A percentile compares a stretch with the other conserved stretches of the same genome.
phyloP scores from a whole-genome alignment of 2,329 filamentous ascomycete genomes.

The Diaporthe citri region DNA sequence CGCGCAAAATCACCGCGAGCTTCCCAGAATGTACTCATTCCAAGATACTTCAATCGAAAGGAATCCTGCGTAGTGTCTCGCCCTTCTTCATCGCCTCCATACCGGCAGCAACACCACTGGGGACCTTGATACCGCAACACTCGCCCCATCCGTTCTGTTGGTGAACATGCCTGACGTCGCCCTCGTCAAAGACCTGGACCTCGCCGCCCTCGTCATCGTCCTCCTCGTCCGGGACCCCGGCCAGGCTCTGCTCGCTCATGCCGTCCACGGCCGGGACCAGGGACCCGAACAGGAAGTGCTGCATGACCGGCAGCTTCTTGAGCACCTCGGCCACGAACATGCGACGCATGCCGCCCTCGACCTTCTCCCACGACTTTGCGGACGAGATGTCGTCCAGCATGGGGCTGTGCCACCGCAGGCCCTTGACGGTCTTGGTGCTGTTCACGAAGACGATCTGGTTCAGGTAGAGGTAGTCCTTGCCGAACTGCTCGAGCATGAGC shows the following conservation, averaged over 20 bases:
- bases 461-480: conserved; percentile 87
- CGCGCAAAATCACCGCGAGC: not conserved
- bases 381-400: conserved; percentile 98
- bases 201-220: conserved; percentile 65
- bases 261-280: conserved; percentile 83
- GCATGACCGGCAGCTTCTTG: conserved; percentile 96
- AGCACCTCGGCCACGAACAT: conserved; percentile 97
- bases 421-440: conserved; percentile 94
- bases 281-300: conserved; percentile 95
- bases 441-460: conserved; percentile 96
- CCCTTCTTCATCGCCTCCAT: conserved; percentile 86
- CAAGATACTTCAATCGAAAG: conserved; percentile 76
- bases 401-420: conserved; percentile 93
- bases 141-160: conserved; percentile 86
- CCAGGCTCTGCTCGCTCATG: conserved; percentile 78
- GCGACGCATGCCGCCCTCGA: conserved; percentile 93
- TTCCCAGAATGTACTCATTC: not conserved
- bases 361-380: conserved; percentile 90
- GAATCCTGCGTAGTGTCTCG: conserved; percentile 77
- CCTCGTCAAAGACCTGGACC: conserved; percentile 71
- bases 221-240: conserved; percentile 60
- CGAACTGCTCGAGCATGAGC: conserved; percentile 88
- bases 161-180: conserved; percentile 78
- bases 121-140: conserved; percentile 98
- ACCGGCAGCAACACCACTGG: conserved; percentile 90